Conservation (phyloP, 225 moss, liverwort and hornwort genomes). For the Climacium dendroides region DNA sequence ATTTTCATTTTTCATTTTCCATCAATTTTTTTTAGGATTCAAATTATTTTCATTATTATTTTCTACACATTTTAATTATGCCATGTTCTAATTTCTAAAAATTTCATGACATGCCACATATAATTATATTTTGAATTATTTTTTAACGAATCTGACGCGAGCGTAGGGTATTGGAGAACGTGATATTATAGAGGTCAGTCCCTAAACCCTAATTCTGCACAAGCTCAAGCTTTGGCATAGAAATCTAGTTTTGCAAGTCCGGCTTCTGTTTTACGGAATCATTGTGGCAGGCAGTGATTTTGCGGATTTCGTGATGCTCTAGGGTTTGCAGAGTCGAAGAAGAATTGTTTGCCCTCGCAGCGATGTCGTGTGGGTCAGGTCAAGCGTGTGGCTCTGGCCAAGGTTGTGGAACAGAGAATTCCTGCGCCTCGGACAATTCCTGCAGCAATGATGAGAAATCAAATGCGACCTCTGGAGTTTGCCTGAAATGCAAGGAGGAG, state of each 20-base stretch:
- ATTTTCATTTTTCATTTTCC: too few relatives aligned
- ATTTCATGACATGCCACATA: too few relatives aligned
- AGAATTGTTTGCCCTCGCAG: not conserved
- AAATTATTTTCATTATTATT: too few relatives aligned
- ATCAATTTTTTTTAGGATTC: too few relatives aligned
- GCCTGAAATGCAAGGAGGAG: constrained; percentile 64
- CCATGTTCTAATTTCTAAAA: too few relatives aligned
- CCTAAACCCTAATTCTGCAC: not conserved
- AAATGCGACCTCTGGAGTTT: not conserved
- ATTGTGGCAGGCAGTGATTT: not conserved
- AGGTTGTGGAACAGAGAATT: constrained; percentile 13
- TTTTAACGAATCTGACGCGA: too few relatives aligned
- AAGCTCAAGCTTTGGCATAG: not conserved
- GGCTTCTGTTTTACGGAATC: not conserved
- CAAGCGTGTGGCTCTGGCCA: constrained; percentile 26
- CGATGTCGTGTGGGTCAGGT: constrained; percentile 35
- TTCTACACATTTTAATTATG: too few relatives aligned
- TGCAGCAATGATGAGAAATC: not conserved
- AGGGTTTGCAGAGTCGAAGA: not conserved
- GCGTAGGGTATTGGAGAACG: not conserved
- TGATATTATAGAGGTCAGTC: not conserved
- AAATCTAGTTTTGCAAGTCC: not conserved
- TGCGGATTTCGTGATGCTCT: not conserved
- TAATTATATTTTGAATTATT: too few relatives aligned
- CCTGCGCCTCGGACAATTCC: constrained; percentile 3